phyloP scores from a whole-genome alignment of 2,329 filamentous ascomycete species.

The Xylaria arbuscula region DNA sequence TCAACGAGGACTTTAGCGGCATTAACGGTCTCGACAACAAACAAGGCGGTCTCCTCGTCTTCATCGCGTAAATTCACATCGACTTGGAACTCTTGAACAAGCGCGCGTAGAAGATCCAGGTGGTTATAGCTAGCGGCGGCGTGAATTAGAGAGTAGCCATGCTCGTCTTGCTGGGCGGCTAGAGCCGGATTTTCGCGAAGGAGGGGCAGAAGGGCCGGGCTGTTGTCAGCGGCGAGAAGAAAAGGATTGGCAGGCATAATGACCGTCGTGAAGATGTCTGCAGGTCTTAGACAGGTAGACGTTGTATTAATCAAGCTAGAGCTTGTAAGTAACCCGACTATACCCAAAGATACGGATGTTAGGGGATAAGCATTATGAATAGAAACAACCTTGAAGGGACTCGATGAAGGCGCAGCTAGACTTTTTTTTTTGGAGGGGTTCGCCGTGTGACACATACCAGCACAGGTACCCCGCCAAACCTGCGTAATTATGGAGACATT shows the following conservation, averaged over 20 bases:
- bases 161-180: constrained; percentile 83
- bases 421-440: constrained; percentile 27
- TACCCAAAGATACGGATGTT: neutral
- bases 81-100: constrained; percentile 81
- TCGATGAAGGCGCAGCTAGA: no score
- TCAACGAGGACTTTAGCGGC: constrained; percentile 84
- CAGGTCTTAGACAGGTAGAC: no score
- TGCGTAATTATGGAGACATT: neutral
- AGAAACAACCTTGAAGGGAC: neutral
- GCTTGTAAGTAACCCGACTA: neutral
- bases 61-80: constrained; percentile 86
- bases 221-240: constrained; percentile 85
- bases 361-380: neutral
- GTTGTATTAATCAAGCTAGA: no score
- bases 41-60: constrained; percentile 93
- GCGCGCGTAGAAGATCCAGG: constrained; percentile 77
- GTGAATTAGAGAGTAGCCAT: constrained; percentile 94
- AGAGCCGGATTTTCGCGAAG: constrained; percentile 79
- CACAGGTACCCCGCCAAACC: constrained; percentile 26
- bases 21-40: constrained; percentile 84
- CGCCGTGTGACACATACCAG: constrained; percentile 42
- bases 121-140: constrained; percentile 95
- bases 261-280: neutral
- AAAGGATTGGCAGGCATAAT: constrained; percentile 71
- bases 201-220: constrained; percentile 76